A percentile compares a stretch with the other conserved stretches of the same genome.
Evolutionary conservation across 805 yeast species (phyloP).

Genomic region (Cephaloascus fragrans): DNA sequence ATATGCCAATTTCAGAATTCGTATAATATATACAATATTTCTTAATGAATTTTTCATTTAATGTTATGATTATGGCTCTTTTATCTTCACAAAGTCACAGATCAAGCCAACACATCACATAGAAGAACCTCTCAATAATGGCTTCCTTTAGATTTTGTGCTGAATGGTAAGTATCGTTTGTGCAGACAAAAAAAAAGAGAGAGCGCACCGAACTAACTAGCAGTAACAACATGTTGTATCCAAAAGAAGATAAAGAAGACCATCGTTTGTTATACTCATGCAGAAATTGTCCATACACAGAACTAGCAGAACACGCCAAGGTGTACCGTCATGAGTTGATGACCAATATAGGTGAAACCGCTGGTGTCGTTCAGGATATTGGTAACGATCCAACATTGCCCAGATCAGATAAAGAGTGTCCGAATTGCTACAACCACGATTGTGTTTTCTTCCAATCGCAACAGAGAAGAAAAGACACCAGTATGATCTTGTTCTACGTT

Average conservation of each 20-base stretch:
- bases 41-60: too few species aligned
- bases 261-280: conserved; percentile 79
- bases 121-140: too few species aligned
- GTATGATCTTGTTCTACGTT: conserved; percentile 90
- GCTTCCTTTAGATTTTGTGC: conserved; percentile 94
- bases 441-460: conserved; percentile 97
- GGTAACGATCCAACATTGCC: conserved; percentile 97
- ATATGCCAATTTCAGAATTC: too few species aligned
- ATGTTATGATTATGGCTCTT: too few species aligned
- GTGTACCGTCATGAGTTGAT: conserved; percentile 90
- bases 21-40: too few species aligned
- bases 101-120: too few species aligned
- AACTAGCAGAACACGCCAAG: conserved; percentile 77
- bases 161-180: conserved; percentile 42
- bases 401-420: conserved; percentile 88
- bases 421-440: conserved; percentile 76
- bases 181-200: background rate
- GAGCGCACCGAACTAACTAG: background rate
- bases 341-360: conserved; percentile 88
- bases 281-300: conserved; percentile 90
- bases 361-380: conserved; percentile 93
- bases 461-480: conserved; percentile 89
- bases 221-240: conserved; percentile 95
- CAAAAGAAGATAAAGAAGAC: conserved; percentile 83
- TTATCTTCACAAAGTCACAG: too few species aligned